Evolutionary conservation across 2,329 filamentous ascomycete genomes (phyloP), one percentile per base, ranked within the genome.

Genomic region (Chaetomium olivaceum): DNA sequence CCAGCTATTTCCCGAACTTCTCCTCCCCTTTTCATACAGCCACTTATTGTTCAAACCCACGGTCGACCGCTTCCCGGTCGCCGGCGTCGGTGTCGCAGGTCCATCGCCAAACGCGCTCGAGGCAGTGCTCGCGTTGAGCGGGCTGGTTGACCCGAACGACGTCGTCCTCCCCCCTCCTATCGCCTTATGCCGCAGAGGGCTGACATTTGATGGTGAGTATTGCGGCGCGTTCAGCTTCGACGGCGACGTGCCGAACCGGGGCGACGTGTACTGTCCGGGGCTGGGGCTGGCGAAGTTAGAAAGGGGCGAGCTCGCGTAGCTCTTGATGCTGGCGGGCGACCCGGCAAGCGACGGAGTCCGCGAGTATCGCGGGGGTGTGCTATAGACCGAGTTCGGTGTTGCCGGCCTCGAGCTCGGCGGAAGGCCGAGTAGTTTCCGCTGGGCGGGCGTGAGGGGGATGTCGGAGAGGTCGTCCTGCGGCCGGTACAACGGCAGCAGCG

Each of bases 41-140:
- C 94, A 98, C 80, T 95, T 96, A 80, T 88, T 97, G 78, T 94
- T 97, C 74, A 97, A 75, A 0, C 88, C 88, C 61, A 96, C 87
- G 70, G 87, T 93, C 51, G 89, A 88, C 64, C 87, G 85, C 79
- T 90, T 92, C 46, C 85, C 83, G 6, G 82, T 79, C 6, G 80
- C 79, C 0, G 91, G 91, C 69, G 88, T 93, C 1, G 91, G 91
- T 21, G 89, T 89, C 16, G 85, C 82, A 1, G 89, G 87, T 0
- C 79, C 79, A n/a, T 86, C 86, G 23, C 81, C 76, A 68, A 87
- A 86, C 65, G 78, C 59, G 64, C 80, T 83, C 48, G 79, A 78
- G 6, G 80, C 77, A 31, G 77, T 81, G 73, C 79, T 85, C 52
- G 78, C 80, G 60, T 79, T 83, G 67, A 87, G 81, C 55, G 83